A percentile compares a stretch with the other conserved stretches of the same genome.
These are phyloP conservation scores for Phytomonas sp. DNA, from an alignment of 208 protist genomes.

Conservation along the genomic window DNA sequence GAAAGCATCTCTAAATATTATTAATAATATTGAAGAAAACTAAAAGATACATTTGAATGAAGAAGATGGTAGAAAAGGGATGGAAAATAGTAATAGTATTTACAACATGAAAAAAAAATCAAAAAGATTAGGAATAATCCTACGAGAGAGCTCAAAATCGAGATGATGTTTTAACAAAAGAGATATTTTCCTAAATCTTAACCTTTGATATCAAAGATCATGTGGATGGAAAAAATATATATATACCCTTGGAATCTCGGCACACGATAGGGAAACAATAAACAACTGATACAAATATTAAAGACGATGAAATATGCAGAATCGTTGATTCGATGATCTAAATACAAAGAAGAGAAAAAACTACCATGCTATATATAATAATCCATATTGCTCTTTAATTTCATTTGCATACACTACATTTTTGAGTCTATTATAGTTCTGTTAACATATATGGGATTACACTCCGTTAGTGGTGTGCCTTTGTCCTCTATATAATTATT, in stretches of 20 bases:
- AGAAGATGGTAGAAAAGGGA: constrained; percentile 11
- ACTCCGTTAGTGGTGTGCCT: not conserved
- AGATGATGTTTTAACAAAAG: not conserved
- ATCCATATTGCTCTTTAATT: constrained; percentile 4
- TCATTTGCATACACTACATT: constrained; percentile 5
- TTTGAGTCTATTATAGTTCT: constrained; percentile 8
- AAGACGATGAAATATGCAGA: not conserved
- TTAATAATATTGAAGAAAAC: constrained; percentile 1
- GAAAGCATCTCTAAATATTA: not conserved
- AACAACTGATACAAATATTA: not conserved
- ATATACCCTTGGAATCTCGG: not conserved
- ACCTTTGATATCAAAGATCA: not conserved
- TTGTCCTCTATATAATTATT: not conserved
- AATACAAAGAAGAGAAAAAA: not conserved
- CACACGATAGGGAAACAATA: not conserved
- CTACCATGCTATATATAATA: not conserved
- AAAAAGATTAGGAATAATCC: not conserved
- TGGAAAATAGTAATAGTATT: not conserved
- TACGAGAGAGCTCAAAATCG: not conserved
- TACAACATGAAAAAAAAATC: not conserved
- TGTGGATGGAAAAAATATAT: not conserved
- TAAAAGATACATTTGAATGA: constrained; percentile 6
- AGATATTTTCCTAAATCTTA: not conserved
- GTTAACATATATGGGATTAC: not conserved
- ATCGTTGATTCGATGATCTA: not conserved